These are phyloP conservation scores for Podaxis sp. DNA, from an alignment of 768 basidiomycete species.

Conservation along the genomic window DNA sequence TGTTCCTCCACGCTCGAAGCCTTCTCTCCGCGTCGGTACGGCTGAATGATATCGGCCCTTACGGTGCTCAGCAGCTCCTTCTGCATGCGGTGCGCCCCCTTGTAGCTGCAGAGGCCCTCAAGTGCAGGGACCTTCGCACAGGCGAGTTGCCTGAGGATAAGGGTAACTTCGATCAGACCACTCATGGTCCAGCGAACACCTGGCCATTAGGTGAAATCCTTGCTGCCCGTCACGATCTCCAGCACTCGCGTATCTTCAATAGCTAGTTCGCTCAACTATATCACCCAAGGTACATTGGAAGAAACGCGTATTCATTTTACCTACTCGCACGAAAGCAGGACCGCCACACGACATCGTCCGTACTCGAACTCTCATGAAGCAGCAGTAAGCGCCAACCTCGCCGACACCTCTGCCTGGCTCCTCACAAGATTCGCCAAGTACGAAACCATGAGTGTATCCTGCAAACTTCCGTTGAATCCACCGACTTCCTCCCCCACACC, in stretches of 20 bases:
- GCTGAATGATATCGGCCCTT: conserved; percentile 90
- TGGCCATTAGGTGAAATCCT: conserved; percentile 97
- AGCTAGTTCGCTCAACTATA: conserved; percentile 40
- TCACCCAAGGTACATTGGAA: conserved; percentile 11
- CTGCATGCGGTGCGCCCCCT: conserved; percentile 70
- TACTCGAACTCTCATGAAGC: conserved; percentile 31
- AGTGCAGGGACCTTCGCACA: conserved; percentile 50
- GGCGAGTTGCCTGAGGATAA: conserved; percentile 28
- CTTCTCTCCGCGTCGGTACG: conserved; percentile 91
- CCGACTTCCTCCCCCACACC: conserved; percentile 62
- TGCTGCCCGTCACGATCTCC: conserved; percentile 85
- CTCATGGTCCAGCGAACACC: conserved; percentile 76
- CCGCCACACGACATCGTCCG: conserved; percentile 3
- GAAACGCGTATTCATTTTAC: conserved; percentile 17
- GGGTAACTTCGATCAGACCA: conserved; percentile 36
- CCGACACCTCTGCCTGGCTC: conserved; percentile 90
- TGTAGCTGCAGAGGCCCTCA: conserved; percentile 52
- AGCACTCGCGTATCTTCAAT: conserved; percentile 97
- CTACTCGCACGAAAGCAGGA: conserved; percentile 4
- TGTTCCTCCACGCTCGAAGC: conserved; percentile 90
- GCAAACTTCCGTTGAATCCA: conserved; percentile 70
- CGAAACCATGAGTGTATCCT: conserved; percentile 94
- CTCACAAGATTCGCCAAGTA: conserved; percentile 93
- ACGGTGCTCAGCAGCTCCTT: conserved; percentile 86
- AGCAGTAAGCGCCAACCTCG: conserved; percentile 77